Percentiles rank a stretch among this genome's conserved stretches.
These are phyloP conservation scores for Dictyostelium citrinum DNA, from an alignment of 78 protist genomes.

Conservation along the genomic window DNA sequence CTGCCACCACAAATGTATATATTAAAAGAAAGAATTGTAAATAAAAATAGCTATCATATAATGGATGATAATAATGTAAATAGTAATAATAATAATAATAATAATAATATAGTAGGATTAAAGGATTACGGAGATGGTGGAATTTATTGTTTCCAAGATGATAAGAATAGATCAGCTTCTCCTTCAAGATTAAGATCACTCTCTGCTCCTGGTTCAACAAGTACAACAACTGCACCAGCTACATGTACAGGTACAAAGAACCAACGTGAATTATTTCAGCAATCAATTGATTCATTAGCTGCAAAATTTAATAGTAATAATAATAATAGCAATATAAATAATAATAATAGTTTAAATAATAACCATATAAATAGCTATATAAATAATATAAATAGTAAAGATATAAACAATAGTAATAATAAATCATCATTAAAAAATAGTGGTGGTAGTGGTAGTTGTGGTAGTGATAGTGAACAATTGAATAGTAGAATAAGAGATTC, in stretches of 20 bases:
- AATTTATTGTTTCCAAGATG: neutral
- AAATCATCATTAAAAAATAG: neutral
- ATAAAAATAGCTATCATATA: neutral
- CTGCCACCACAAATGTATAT: neutral
- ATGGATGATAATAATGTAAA: neutral
- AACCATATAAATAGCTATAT: neutral
- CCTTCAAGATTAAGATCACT: slow-evolving; percentile 43
- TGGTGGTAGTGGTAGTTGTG: neutral
- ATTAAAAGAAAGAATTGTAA: neutral
- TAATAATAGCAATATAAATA: neutral
- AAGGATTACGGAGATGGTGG: neutral
- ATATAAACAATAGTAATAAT: neutral
- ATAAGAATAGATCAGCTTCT: neutral
- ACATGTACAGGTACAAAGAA: neutral
- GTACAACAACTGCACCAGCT: neutral
- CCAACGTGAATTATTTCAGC: neutral
- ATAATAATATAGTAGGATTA: neutral
- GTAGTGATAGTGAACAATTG: neutral
- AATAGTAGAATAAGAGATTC: neutral
- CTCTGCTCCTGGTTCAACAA: neutral
- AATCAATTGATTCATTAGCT: neutral
- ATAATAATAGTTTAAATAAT: neutral
- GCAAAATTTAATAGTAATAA: neutral
- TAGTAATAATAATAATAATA: neutral
- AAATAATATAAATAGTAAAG: neutral